These are phyloP conservation scores for Penicillium sp. DNA, from an alignment of 2,329 filamentous ascomycete species.

Conservation along the genomic window DNA sequence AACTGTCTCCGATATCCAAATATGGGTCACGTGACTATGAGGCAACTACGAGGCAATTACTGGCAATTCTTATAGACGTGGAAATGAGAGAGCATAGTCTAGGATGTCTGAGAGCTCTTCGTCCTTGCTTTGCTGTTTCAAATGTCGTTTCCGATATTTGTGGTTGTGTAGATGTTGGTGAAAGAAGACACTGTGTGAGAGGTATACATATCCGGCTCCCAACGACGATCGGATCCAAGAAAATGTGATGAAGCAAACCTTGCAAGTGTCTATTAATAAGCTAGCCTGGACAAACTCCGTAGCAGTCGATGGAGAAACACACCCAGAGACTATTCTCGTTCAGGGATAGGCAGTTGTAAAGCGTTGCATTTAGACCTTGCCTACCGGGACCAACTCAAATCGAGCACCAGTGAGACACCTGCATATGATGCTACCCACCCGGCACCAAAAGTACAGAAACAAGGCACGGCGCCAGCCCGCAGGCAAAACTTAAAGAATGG, in stretches of 20 bases:
- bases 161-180: background rate
- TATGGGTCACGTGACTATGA: background rate
- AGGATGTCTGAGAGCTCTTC: too few species aligned
- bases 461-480: background rate
- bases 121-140: too few species aligned
- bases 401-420: background rate
- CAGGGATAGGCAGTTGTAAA: background rate
- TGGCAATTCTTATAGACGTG: background rate
- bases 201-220: background rate
- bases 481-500: constrained; percentile 4
- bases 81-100: too few species aligned
- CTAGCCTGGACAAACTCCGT: background rate
- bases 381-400: background rate
- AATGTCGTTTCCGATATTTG: background rate
- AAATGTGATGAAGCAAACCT: background rate
- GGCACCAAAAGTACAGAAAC: background rate
- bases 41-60: background rate
- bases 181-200: background rate
- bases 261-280: background rate
- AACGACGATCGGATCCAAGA: background rate
- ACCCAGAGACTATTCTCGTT: background rate
- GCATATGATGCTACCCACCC: background rate
- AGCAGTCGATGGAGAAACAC: background rate
- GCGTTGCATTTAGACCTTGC: background rate
- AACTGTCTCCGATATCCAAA: background rate